Percentiles rank a stretch among this genome's conserved stretches.
These are phyloP conservation scores for Sistotremastrum niveocremeum DNA, from an alignment of 768 basidiomycete species.

Conservation along the genomic window DNA sequence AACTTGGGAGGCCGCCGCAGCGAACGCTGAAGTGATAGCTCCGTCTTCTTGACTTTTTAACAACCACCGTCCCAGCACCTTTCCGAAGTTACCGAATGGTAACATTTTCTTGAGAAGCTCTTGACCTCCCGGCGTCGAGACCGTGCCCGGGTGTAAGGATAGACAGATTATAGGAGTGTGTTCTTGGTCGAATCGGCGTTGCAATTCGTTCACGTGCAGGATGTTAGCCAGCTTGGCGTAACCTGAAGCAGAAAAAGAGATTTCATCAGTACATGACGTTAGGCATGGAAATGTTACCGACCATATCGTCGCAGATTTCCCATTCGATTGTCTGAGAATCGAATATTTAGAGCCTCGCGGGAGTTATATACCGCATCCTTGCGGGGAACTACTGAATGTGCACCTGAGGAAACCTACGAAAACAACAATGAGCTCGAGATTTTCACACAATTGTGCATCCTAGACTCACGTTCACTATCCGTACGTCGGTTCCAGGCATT, in stretches of 20 bases:
- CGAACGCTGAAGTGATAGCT: slow-evolving; percentile 24
- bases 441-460: not conserved
- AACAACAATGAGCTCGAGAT: too few relatives aligned
- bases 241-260: slow-evolving; percentile 12
- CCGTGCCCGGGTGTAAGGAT: slow-evolving; percentile 28
- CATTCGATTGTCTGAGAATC: slow-evolving; percentile 8
- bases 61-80: not conserved
- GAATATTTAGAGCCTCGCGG: slow-evolving; percentile 21
- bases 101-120: slow-evolving; percentile 14
- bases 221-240: slow-evolving; percentile 11
- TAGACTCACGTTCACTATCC: slow-evolving; percentile 16
- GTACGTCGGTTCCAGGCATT: slow-evolving; percentile 17
- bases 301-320: too few relatives aligned
- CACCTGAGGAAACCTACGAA: slow-evolving; percentile 9
- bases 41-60: slow-evolving; percentile 20
- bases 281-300: too few relatives aligned
- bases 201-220: slow-evolving; percentile 13
- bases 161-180: slow-evolving; percentile 26
- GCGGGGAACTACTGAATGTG: slow-evolving; percentile 6
- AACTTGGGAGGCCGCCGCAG: slow-evolving; percentile 25
- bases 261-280: too few relatives aligned
- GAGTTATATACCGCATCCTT: slow-evolving; percentile 16
- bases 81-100: slow-evolving; percentile 10
- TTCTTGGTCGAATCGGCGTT: slow-evolving; percentile 13
- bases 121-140: slow-evolving; percentile 15